Base-by-base conservation (phyloP, 169 alveolate genomes). In the Prorocentrum cordatum region DNA sequence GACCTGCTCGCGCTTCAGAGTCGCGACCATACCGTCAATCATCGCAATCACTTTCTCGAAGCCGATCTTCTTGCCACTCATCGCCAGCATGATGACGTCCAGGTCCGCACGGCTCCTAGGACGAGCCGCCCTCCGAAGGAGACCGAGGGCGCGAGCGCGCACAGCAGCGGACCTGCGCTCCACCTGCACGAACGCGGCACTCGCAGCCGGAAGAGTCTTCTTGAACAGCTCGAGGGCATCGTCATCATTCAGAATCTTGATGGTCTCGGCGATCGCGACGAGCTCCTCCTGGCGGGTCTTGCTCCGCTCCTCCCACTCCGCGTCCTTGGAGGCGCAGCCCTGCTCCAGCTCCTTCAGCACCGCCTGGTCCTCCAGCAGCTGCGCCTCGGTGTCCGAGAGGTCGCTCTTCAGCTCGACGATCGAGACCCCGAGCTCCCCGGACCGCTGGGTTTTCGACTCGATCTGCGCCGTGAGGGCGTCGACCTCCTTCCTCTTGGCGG, bases 21-120 rank as follows among this genome's bases (percentile, higher is more conserved):
- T 24, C 2, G 24, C 47, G 18, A 84, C 75, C 92, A 84, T 50
- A 54, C 68, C 92, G 31, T 84, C 92, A 16, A 84, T 84, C 92
- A 62, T 84, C 54, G 32, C 59, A 47, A 84, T n/a, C 35, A 84
- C 50, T 66, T 84, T 84, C 42, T 36, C 12, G 66, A 84, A 84
- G 59, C 58, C 92, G 24, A 35, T 35, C 68, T 58, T 31, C 68
- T 58, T 58, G 35, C 35, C 31, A n/a, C 35, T 58, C 24, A 58
- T 3, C 35, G 68, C 68, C 36, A 58, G 68, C 68, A 58, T 12
- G 35, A 35, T 35, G 35, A 58, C 36, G n/a, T 31, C 31, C 18
- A 35, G 68, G 68, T 4, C 3, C 35, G 45, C 45, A 10, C 10
- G 5, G 18, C 24, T 58, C 20, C 5, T 4, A 5, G 18, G n/a